Conservation (phyloP, 495 filamentous ascomycete species). For the Penicillium odoratum region DNA sequence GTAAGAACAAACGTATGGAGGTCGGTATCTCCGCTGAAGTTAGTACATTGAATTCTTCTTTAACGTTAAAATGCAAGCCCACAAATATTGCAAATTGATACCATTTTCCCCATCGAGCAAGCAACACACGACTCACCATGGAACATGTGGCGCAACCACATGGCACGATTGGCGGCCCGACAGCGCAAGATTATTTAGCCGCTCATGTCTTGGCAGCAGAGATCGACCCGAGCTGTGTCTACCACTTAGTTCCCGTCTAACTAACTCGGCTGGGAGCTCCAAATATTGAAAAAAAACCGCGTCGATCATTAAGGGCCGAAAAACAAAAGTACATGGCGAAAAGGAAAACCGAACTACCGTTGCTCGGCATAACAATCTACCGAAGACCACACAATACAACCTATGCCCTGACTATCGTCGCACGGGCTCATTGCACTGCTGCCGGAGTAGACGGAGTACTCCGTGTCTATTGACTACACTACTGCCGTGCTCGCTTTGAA, state of each 20-base stretch:
- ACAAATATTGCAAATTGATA: background rate
- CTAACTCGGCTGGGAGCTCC: background rate
- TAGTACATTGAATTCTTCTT: background rate
- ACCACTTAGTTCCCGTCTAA: conserved; percentile 1
- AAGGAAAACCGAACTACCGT: background rate
- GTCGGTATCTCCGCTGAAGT: background rate
- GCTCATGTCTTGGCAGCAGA: conserved; percentile 8
- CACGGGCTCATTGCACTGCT: background rate
- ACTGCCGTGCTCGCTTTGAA: background rate
- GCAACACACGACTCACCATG: background rate
- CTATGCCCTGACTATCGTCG: background rate
- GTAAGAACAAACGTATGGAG: background rate
- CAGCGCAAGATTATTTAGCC: conserved; percentile 18
- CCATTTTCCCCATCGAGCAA: background rate
- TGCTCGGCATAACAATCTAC: background rate
- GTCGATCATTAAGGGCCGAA: conserved; percentile 12
- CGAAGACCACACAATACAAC: background rate
- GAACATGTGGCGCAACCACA: conserved; percentile 11
- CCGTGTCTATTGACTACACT: background rate
- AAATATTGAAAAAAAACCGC: background rate
- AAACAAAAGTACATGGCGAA: conserved; percentile 1
- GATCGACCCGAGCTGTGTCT: background rate
- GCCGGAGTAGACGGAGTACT: background rate
- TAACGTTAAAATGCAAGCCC: background rate
- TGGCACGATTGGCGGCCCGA: conserved; percentile 9